A percentile compares a stretch with the other conserved stretches of the same genome.
Evolutionary conservation across 441 rosid species (phyloP).

Genomic region (Corymbia calophylla): DNA sequence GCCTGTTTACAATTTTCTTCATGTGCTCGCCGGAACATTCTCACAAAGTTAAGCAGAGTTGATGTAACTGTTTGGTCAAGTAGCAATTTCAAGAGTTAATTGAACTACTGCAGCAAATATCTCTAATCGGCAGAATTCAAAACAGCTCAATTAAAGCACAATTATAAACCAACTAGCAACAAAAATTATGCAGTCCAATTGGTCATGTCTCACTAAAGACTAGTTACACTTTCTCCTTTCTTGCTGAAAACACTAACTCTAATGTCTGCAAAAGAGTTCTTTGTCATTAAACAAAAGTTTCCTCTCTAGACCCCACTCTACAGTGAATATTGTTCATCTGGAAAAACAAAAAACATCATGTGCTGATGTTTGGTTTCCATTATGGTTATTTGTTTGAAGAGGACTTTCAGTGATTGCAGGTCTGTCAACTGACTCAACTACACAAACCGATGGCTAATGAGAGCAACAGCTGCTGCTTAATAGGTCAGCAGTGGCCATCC

Average conservation of each 20-base stretch:
- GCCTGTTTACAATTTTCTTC: conserved; percentile 91
- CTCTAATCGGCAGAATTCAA: neutral
- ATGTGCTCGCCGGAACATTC: conserved; percentile 83
- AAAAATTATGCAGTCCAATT: neutral
- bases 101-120: neutral
- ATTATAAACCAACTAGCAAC: neutral
- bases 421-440: neutral
- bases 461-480: neutral
- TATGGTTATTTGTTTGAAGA: neutral
- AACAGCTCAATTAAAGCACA: neutral
- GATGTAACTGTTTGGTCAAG: conserved; percentile 59
- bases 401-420: neutral
- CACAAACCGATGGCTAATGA: neutral
- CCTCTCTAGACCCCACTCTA: neutral
- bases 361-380: neutral
- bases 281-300: neutral
- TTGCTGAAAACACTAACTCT: neutral
- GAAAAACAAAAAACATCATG: neutral
- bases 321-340: neutral
- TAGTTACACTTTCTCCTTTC: neutral
- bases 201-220: neutral
- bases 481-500: neutral
- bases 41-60: conserved; percentile 81
- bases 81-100: neutral
- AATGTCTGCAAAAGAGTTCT: neutral